These are phyloP conservation scores for Theileria luwenshuni DNA, from an alignment of 169 alveolate species.

Conservation along the genomic window DNA sequence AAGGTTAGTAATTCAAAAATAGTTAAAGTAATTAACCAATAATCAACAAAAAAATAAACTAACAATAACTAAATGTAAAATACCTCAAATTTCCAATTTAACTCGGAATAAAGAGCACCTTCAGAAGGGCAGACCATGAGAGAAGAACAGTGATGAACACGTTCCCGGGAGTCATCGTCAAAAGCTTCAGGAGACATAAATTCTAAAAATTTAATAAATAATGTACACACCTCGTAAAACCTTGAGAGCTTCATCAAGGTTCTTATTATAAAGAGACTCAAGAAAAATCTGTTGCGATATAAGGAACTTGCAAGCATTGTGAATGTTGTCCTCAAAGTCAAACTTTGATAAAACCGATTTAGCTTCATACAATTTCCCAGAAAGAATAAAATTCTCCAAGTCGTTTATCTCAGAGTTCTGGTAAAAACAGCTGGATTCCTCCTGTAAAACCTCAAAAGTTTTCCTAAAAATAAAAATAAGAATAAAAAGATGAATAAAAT, in stretches of 20 bases:
- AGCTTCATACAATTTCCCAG: conserved; percentile 68
- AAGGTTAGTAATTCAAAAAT: not conserved
- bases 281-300: conserved; percentile 73
- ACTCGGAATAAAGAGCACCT: conserved; percentile 11
- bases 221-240: conserved; percentile 59
- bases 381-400: conserved; percentile 61
- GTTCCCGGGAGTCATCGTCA: conserved; percentile 52
- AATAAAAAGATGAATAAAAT: too few species aligned
- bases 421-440: conserved; percentile 64
- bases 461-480: conserved; percentile 39
- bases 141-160: conserved; percentile 51
- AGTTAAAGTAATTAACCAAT: not conserved
- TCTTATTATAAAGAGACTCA: conserved; percentile 57
- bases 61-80: not conserved
- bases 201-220: conserved; percentile 3
- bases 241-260: conserved; percentile 66
- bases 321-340: conserved; percentile 46
- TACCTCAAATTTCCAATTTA: conserved; percentile 37
- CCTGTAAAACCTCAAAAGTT: conserved; percentile 64
- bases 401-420: conserved; percentile 60
- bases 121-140: conserved; percentile 33
- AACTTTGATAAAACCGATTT: conserved; percentile 46
- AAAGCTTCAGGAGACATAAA: conserved; percentile 51
- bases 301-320: conserved; percentile 70
- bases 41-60: not conserved